These are phyloP conservation scores for Catenaria anguillulae DNA, from an alignment of 371 early-diverging fungal genomes.

Conservation along the genomic window DNA sequence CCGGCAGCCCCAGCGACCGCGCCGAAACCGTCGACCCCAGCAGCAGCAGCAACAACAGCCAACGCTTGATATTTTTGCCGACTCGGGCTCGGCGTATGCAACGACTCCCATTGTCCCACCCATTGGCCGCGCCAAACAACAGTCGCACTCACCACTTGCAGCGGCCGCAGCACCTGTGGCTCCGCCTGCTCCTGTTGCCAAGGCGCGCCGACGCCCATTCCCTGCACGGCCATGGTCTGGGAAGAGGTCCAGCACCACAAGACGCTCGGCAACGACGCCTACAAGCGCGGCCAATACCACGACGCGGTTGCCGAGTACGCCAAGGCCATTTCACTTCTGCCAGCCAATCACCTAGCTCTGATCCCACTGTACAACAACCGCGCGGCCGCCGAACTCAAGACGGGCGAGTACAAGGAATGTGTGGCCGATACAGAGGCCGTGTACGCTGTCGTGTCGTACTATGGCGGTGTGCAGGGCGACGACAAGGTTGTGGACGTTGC, in stretches of 20 bases:
- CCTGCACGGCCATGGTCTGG: background rate
- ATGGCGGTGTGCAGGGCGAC: slow-evolving; percentile 12
- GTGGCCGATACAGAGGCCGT: slow-evolving; percentile 42
- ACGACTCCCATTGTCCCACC: no score
- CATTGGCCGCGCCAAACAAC: no score
- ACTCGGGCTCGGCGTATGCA: no score
- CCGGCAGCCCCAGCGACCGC: no score
- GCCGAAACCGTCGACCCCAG: no score
- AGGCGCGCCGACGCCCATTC: slow-evolving; percentile 9
- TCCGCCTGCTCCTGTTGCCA: slow-evolving; percentile 1
- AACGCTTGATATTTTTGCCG: no score
- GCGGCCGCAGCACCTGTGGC: background rate
- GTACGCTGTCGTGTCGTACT: background rate
- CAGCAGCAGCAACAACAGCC: no score
- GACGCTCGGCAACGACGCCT: slow-evolving; percentile 58
- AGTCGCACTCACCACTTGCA: no score
- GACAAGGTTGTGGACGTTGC: slow-evolving; percentile 13
- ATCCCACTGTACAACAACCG: slow-evolving; percentile 68
- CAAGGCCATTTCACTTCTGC: slow-evolving; percentile 40
- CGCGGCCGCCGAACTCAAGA: slow-evolving; percentile 68
- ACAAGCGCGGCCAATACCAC: slow-evolving; percentile 75
- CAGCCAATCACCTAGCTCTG: slow-evolving; percentile 41
- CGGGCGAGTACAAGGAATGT: slow-evolving; percentile 60
- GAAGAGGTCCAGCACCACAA: slow-evolving; percentile 18
- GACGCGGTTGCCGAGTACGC: slow-evolving; percentile 64